Evolutionary conservation across 2,329 filamentous ascomycete species (phyloP).

Genomic region (Colletotrichum cereale): DNA sequence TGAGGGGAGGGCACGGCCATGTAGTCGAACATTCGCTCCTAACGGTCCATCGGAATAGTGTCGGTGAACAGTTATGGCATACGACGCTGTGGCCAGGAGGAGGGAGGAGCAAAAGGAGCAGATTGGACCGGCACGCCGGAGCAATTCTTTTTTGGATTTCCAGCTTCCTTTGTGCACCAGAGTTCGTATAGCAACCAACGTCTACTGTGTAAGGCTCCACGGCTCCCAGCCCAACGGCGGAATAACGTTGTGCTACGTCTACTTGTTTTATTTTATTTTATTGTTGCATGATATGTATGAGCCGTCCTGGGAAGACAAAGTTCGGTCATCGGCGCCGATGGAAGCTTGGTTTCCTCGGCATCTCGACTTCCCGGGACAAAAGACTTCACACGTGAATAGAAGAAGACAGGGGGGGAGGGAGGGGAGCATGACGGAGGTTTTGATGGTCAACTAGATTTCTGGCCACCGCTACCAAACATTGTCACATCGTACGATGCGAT

Average conservation of each 20-base stretch:
- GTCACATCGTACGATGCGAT: neutral
- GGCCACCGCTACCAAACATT: neutral
- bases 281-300: neutral
- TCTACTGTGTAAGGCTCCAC: neutral
- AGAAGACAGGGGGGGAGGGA: too few relatives aligned
- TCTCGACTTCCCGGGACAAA: neutral
- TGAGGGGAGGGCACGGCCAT: slow-evolving; percentile 45
- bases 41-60: neutral
- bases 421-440: neutral
- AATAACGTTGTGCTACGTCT: neutral
- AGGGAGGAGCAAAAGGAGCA: too few relatives aligned
- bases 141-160: neutral
- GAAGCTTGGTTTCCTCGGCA: neutral
- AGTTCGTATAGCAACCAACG: neutral
- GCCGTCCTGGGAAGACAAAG: neutral
- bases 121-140: neutral
- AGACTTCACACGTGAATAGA: too few relatives aligned
- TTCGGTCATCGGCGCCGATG: neutral
- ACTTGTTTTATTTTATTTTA: neutral
- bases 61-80: neutral
- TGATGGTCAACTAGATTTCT: neutral
- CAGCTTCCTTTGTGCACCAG: neutral
- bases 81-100: neutral
- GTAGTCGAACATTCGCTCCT: neutral
- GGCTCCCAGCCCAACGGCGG: neutral